These are phyloP conservation scores for Eimeria sp. DNA, from an alignment of 169 alveolate genomes.

Conservation along the genomic window DNA sequence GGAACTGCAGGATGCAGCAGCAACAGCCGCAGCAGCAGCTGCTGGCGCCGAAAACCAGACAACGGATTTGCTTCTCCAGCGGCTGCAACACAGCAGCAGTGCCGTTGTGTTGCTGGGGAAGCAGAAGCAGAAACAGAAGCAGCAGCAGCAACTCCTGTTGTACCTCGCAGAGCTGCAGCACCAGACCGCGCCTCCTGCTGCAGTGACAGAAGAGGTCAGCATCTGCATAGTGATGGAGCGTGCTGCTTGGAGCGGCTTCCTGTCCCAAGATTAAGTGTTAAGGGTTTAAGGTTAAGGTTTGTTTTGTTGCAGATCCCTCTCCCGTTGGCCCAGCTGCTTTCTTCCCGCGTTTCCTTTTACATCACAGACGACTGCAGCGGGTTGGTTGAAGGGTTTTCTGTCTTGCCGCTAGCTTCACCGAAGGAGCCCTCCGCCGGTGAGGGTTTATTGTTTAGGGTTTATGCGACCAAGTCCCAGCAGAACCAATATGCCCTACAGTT, in stretches of 20 bases:
- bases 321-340: conserved; percentile 8
- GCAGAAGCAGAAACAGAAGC: conserved; percentile 21
- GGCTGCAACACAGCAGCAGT: conserved; percentile 11
- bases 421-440: background rate
- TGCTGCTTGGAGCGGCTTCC: background rate
- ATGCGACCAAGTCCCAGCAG: background rate
- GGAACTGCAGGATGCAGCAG: conserved; percentile 41
- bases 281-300: conserved; percentile 15
- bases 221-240: background rate
- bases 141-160: background rate
- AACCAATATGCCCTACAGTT: background rate
- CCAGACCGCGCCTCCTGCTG: background rate
- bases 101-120: conserved; percentile 14
- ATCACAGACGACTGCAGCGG: conserved; percentile 4
- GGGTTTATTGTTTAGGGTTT: conserved; percentile 23
- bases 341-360: conserved; percentile 17
- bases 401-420: background rate
- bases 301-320: background rate
- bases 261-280: background rate
- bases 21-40: conserved; percentile 23
- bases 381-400: background rate
- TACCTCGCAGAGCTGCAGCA: conserved; percentile 15
- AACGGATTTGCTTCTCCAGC: background rate
- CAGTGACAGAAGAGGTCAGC: background rate
- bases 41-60: background rate